Evolutionary conservation across 306 rosid genomes (phyloP).

Genomic region (Malus orientalis): DNA sequence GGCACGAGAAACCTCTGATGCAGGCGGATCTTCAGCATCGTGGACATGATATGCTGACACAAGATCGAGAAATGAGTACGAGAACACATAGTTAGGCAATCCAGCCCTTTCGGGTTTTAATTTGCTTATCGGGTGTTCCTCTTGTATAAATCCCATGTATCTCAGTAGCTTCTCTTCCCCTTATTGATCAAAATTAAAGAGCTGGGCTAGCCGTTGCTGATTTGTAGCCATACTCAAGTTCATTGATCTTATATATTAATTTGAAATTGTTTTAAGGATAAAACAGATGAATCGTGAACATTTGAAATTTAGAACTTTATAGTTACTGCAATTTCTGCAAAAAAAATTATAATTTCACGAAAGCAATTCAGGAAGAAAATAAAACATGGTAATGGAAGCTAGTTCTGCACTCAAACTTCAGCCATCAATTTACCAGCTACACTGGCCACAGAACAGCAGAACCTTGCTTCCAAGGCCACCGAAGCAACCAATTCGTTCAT

Average conservation of each 20-base stretch:
- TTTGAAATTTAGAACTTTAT: not conserved
- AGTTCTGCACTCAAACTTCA: conserved; percentile 13
- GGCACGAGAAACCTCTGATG: not conserved
- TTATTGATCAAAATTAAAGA: not conserved
- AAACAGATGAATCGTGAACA: not conserved
- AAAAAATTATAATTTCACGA: not conserved
- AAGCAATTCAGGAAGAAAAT: not conserved
- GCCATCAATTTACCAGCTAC: conserved; percentile 42
- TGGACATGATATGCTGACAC: not conserved
- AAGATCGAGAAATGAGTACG: not conserved
- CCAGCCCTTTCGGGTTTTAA: not conserved
- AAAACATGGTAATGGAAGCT: not conserved
- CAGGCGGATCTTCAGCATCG: not conserved
- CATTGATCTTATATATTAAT: not conserved
- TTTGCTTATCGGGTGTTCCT: not conserved
- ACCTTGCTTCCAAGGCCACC: conserved; percentile 54
- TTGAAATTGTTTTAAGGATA: not conserved
- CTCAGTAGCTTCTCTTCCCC: not conserved
- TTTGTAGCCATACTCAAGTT: not conserved
- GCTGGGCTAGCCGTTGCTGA: not conserved
- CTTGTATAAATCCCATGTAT: not conserved
- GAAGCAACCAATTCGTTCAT: conserved; percentile 38
- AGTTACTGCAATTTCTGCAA: conserved; percentile 1
- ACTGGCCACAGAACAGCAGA: conserved; percentile 39
- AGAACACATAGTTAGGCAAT: not conserved